Percentiles rank a stretch among this genome's conserved stretches.
Conservation (phyloP, 1,284 basidiomycete genomes). For the Ceratobasidium sp. region DNA sequence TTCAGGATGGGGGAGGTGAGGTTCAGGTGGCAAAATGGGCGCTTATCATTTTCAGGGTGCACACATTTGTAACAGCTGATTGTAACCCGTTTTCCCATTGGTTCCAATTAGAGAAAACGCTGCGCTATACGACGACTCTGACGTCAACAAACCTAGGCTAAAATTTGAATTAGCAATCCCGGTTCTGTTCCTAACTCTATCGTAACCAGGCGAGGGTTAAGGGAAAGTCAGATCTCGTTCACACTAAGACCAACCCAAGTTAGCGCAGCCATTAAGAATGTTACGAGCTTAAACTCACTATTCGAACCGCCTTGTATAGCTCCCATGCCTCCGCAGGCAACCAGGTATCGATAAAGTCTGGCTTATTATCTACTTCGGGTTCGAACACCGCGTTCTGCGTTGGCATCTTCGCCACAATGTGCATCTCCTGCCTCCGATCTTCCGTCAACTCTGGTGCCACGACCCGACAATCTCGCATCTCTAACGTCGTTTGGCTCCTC, state of each 20-base stretch:
- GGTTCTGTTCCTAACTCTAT: too few relatives aligned
- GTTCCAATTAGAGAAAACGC: too few relatives aligned
- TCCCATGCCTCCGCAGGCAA: constrained; percentile 67
- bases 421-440: constrained; percentile 59
- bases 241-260: neutral
- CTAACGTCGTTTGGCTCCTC: constrained; percentile 56
- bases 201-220: neutral
- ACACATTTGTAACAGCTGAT: too few relatives aligned
- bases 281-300: constrained; percentile 57
- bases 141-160: too few relatives aligned
- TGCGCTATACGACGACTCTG: too few relatives aligned
- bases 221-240: neutral
- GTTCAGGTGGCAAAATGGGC: too few relatives aligned
- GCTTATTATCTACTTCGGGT: constrained; percentile 52
- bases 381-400: constrained; percentile 62
- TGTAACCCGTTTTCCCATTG: too few relatives aligned
- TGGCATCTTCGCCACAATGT: constrained; percentile 62
- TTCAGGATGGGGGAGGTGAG: too few relatives aligned
- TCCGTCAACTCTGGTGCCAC: constrained; percentile 59
- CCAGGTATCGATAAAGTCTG: constrained; percentile 52
- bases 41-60: too few relatives aligned
- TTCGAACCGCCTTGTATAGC: constrained; percentile 66
- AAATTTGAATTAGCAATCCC: neutral
- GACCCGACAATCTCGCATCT: constrained; percentile 59
- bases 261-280: neutral